Percentiles rank a stretch among this genome's conserved stretches.
These are phyloP conservation scores for Hysterangium stoloniferum DNA, from an alignment of 768 basidiomycete genomes.

Conservation along the genomic window DNA sequence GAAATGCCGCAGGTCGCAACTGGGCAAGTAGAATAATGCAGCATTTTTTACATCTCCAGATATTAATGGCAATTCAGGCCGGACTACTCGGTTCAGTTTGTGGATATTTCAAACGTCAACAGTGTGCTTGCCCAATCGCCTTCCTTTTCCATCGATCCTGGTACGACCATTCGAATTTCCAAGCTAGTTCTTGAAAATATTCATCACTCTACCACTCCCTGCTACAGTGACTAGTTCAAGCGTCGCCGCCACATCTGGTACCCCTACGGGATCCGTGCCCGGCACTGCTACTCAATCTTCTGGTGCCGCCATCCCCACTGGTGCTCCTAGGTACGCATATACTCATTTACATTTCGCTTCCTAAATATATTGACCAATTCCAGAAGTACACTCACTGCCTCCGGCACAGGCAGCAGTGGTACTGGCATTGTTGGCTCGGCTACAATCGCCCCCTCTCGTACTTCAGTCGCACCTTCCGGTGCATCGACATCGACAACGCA, in stretches of 20 bases:
- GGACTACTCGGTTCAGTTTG: background rate
- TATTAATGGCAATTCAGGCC: background rate
- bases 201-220: background rate
- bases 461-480: background rate
- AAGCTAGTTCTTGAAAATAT: background rate
- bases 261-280: background rate
- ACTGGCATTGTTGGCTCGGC: background rate
- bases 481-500: background rate
- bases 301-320: background rate
- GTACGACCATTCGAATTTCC: conserved; percentile 5
- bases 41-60: no score
- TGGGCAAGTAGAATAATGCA: background rate
- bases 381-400: background rate
- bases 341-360: background rate
- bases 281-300: background rate
- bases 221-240: background rate
- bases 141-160: conserved; percentile 3
- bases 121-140: background rate
- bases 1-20: background rate
- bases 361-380: background rate
- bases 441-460: background rate
- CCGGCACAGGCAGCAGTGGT: background rate
- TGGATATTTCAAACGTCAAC: conserved; percentile 4
- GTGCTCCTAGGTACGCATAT: background rate
- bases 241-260: background rate